Evolutionary conservation across 2,329 filamentous ascomycete species (phyloP).

Genomic region (Didymella keratinophila): DNA sequence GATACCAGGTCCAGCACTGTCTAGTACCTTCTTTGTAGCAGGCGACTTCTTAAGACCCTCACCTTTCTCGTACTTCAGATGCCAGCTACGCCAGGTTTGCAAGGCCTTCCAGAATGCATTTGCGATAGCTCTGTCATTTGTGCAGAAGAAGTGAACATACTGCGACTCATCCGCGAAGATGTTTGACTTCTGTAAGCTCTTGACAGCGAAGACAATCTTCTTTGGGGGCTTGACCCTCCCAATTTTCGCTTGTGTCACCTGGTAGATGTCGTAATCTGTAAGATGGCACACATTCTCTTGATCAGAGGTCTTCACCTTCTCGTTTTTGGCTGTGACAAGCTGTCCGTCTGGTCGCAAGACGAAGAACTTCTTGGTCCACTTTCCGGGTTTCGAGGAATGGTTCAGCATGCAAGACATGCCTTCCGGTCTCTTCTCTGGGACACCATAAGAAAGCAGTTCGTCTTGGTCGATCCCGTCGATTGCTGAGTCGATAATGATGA

Average conservation of each 20-base stretch:
- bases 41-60: conserved; percentile 56
- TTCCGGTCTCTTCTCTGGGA: conserved; percentile 68
- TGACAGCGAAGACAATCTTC: conserved; percentile 84
- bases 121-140: conserved; percentile 73
- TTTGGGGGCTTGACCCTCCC: conserved; percentile 83
- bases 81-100: conserved; percentile 91
- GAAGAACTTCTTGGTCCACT: conserved; percentile 87
- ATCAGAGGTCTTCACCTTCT: conserved; percentile 66
- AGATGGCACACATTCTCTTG: conserved; percentile 78
- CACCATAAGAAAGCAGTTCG: conserved; percentile 71
- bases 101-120: conserved; percentile 74
- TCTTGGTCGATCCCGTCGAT: conserved; percentile 60
- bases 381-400: conserved; percentile 80
- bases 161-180: conserved; percentile 84
- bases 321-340: conserved; percentile 73
- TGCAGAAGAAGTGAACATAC: conserved; percentile 91
- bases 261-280: conserved; percentile 92
- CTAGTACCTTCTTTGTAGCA: conserved; percentile 34
- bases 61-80: conserved; percentile 77
- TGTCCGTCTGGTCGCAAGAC: conserved; percentile 79
- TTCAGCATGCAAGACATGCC: conserved; percentile 77
- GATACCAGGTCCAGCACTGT: conserved; percentile 24
- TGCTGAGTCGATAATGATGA: conserved; percentile 71
- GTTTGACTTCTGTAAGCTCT: conserved; percentile 87
- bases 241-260: conserved; percentile 71